Evolutionary conservation across 2,329 filamentous ascomycete species (phyloP).

Genomic region (Polychaeton citri): DNA sequence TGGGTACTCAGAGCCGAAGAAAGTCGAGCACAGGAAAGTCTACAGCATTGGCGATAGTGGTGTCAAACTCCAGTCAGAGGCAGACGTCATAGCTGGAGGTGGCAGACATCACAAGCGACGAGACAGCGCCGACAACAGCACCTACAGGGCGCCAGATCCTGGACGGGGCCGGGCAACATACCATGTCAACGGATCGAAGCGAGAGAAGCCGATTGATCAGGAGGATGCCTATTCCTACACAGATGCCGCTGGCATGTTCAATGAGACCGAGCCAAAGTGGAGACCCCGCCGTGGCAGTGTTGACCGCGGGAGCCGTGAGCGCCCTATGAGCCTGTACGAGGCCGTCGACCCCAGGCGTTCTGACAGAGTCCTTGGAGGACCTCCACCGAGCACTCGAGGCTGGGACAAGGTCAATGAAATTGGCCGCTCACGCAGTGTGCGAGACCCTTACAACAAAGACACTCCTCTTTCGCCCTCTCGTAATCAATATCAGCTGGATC

Average conservation of each 20-base stretch:
- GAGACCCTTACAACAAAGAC: conserved; percentile 18
- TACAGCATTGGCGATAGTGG: conserved; percentile 34
- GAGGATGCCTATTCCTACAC: conserved; percentile 37
- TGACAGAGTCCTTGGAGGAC: conserved; percentile 26
- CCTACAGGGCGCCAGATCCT: conserved; percentile 12
- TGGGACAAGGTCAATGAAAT: conserved; percentile 53
- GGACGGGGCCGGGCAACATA: conserved; percentile 18
- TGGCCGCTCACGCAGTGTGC: conserved; percentile 32
- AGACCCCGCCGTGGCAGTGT: conserved; percentile 30
- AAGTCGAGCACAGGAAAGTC: conserved; percentile 31
- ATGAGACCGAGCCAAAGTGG: conserved; percentile 37
- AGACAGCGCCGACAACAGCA: conserved; percentile 18
- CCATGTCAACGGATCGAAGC: conserved; percentile 14
- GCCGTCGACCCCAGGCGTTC: conserved; percentile 16
- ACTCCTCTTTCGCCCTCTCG: conserved; percentile 13
- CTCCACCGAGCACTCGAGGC: conserved; percentile 56
- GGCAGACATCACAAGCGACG: conserved; percentile 23
- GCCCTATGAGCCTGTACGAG: conserved; percentile 29
- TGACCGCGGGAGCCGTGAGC: conserved; percentile 27
- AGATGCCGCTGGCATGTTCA: conserved; percentile 36
- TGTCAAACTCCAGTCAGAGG: conserved; percentile 19
- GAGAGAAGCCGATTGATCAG: conserved; percentile 22
- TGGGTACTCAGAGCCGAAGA: conserved; percentile 7
- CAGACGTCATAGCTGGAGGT: conserved; percentile 24
- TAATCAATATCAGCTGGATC: conserved; percentile 10